Conservation (phyloP, 768 basidiomycete species). For the Filobasidium wieringae region DNA sequence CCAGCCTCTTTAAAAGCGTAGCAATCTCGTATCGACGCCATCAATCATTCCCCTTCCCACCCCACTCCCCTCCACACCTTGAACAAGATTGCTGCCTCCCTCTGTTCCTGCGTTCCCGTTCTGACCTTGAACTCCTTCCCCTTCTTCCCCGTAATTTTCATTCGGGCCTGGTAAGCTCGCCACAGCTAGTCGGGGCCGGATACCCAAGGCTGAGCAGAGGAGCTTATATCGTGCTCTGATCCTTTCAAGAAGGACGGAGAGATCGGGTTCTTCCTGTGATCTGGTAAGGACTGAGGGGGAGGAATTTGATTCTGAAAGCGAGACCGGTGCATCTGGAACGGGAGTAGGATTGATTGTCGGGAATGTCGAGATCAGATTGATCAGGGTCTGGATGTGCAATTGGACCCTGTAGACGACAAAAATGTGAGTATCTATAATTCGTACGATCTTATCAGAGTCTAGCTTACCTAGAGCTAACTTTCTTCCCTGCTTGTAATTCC, state of each 20-base stretch:
- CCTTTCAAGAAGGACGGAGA: slow-evolving; percentile 62
- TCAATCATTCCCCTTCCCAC: slow-evolving; percentile 17
- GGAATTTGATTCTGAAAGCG: not conserved
- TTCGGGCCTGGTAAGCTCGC: not conserved
- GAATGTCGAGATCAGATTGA: slow-evolving; percentile 61
- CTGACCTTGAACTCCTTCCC: not conserved
- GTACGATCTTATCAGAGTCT: no score
- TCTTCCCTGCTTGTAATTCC: not conserved
- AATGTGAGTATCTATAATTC: not conserved
- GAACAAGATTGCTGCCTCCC: slow-evolving; percentile 7
- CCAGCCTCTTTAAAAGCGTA: slow-evolving; percentile 23
- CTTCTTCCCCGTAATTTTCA: no score
- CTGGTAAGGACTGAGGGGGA: not conserved
- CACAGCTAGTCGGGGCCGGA: slow-evolving; percentile 43
- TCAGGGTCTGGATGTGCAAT: slow-evolving; percentile 57
- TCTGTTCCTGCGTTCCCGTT: not conserved
- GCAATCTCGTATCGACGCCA: slow-evolving; percentile 30
- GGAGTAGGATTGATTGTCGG: slow-evolving; percentile 62
- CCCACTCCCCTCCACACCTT: slow-evolving; percentile 26
- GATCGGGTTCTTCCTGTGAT: slow-evolving; percentile 44
- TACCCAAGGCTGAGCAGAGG: slow-evolving; percentile 69
- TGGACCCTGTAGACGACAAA: slow-evolving; percentile 22
- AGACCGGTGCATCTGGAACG: slow-evolving; percentile 15
- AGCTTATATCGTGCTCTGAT: slow-evolving; percentile 79
- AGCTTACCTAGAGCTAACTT: slow-evolving; percentile 3